phyloP scores from a whole-genome alignment of 192 early-diverging fungal genomes.

The Diversispora epigaea region DNA sequence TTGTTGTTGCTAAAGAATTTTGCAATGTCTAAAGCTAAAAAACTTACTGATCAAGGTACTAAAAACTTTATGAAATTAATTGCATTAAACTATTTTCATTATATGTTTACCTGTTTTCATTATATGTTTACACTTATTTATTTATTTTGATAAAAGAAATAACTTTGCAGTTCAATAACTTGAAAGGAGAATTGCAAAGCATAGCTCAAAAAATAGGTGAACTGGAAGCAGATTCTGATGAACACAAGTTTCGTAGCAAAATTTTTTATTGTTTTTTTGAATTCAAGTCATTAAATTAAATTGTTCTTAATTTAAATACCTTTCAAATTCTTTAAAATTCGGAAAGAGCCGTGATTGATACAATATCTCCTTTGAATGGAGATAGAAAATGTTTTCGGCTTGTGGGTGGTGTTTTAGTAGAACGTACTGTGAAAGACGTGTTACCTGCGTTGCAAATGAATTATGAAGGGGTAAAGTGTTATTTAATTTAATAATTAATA shows the following conservation, averaged over 20 bases:
- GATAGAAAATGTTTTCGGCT: conserved; percentile 92
- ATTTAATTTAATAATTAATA: neutral
- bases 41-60: conserved; percentile 5
- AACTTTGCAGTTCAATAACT: conserved; percentile 51
- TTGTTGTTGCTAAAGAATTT: neutral
- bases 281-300: neutral
- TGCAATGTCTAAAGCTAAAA: conserved; percentile 7
- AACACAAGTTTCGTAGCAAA: conserved; percentile 71
- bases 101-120: neutral
- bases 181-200: conserved; percentile 78
- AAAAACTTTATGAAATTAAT: neutral
- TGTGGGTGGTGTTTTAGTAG: conserved; percentile 90
- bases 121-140: neutral
- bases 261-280: neutral
- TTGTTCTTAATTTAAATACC: neutral
- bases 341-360: conserved; percentile 84
- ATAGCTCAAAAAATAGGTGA: conserved; percentile 92
- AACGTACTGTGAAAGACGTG: conserved; percentile 90
- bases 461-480: conserved; percentile 68
- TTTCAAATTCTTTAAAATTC: neutral
- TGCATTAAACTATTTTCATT: neutral
- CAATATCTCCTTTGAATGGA: conserved; percentile 75
- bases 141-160: conserved; percentile 39
- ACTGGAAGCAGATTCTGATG: conserved; percentile 88
- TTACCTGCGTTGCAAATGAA: conserved; percentile 85